Evolutionary conservation across 2,329 filamentous ascomycete species (phyloP).

Genomic region (Aspergillus oerlinghausenensis): DNA sequence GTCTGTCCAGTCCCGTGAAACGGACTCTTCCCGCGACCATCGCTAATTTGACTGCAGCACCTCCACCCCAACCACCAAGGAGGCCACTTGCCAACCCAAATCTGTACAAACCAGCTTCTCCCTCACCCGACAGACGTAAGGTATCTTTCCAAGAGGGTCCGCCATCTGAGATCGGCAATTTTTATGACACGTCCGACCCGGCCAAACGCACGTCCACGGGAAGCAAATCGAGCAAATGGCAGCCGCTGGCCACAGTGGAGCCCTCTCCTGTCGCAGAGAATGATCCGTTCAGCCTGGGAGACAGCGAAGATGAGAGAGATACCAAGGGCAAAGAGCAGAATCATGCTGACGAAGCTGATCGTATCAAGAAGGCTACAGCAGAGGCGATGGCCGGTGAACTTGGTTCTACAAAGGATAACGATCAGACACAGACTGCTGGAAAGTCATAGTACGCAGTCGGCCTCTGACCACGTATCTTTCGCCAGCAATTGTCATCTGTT

Average conservation of each 20-base stretch:
- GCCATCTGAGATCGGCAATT: slow-evolving; percentile 72
- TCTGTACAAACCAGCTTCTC: slow-evolving; percentile 68
- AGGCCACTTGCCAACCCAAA: slow-evolving; percentile 69
- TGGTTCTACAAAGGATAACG: slow-evolving; percentile 20
- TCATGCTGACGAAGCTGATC: slow-evolving; percentile 51
- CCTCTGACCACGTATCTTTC: neutral
- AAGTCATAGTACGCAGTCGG: slow-evolving; percentile 17
- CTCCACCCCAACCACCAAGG: slow-evolving; percentile 51
- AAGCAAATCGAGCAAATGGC: slow-evolving; percentile 87
- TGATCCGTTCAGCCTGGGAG: slow-evolving; percentile 93
- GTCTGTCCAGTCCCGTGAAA: slow-evolving; percentile 28
- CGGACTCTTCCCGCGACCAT: neutral
- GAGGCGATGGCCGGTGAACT: slow-evolving; percentile 44
- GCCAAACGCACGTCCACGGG: slow-evolving; percentile 50
- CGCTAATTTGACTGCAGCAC: slow-evolving; percentile 36
- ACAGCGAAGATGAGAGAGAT: slow-evolving; percentile 89
- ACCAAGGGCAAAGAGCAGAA: slow-evolving; percentile 61
- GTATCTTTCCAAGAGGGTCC: slow-evolving; percentile 59
- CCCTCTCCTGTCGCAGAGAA: slow-evolving; percentile 82
- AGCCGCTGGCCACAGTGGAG: slow-evolving; percentile 81
- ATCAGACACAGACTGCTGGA: slow-evolving; percentile 22
- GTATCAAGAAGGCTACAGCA: slow-evolving; percentile 59
- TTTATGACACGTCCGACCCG: slow-evolving; percentile 62
- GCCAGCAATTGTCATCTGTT: neutral
- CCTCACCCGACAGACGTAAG: slow-evolving; percentile 48